Base-by-base conservation (phyloP, 352 stramenopile species). In the Phytopythium vexans region DNA sequence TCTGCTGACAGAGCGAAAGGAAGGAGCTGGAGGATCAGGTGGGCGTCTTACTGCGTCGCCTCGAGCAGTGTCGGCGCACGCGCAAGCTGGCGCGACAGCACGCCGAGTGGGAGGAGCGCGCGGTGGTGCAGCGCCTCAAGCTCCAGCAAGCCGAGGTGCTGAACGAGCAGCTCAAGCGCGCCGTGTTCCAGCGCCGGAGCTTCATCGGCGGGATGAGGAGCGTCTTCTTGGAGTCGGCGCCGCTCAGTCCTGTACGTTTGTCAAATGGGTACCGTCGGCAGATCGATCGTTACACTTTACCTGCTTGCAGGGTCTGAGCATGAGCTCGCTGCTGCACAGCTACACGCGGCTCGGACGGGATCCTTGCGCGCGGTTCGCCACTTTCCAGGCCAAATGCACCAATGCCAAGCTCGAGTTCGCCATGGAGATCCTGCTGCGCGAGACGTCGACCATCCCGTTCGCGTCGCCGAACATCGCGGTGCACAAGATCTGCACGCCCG, bases 41-140 rank as follows among this genome's bases (percentile, higher is more conserved):
- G 9, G 65, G 59, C 27, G 62, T 77, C 12, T 68, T 88, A 4
- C 74, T 65, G 15, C 58, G 54, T n/a, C 70, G 82, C 31, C 60
- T 88, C 3, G 68, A 69, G 48, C 63, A 56, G 41, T 34, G 86
- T 47, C 72, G 77, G 14, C 72, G 70, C 33, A 74, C 77, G 58
- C 77, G 72, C 63, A 84, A 86, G 33, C 34, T 56, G 38, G 56
- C 72, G 58, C 71, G 69, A 8, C 54, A 53, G 46, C 51, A 84
- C n/a, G 70, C 75, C 1, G 72, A 79, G 45, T 84, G 62, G 62
- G 67, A 88, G 49, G 77, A 88, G 62, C 66, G 64, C 21, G 77
- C 77, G 8, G 74, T 86, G 41, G 67, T 64, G 10, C 70, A 84
- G 46, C 77, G 77, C 16, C 72, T 74, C 58, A 84, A 82, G 58